Base-by-base conservation (phyloP, 2,329 filamentous ascomycete species). In the Aureobasidium sp. region DNA sequence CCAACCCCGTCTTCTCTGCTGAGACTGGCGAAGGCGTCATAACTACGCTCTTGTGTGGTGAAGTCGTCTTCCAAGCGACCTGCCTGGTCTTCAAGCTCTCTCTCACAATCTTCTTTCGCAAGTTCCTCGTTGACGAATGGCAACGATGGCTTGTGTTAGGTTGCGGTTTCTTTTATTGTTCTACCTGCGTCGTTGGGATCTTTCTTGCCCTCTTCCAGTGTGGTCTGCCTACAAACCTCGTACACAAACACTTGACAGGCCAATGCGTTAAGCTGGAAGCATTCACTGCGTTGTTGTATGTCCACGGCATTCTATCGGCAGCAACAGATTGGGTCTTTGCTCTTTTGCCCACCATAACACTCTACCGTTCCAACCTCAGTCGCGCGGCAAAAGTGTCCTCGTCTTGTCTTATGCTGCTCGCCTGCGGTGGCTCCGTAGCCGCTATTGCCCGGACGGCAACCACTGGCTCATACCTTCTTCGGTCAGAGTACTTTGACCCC, bases 61-160 rank as follows among this genome's bases (percentile, higher is more conserved):
- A 55, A 55, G 32, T 55, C 24, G 24, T 37, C 51, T 55, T 55
- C 51, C 32, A 37, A 37, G 51, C 36, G 15, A 55, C 51, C 24
- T 37, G 32, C n/a, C 32, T 55, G n/a, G 32, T 55, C 36, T 55
- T 55, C 51, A 55, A 55, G 36, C 32, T 55, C 36, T 55, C 51
- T 4, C 51, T 55, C 13, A 55, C 51, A 43, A 43, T 55, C 51
- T 55, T 55, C 51, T 55, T 43, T 13, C 51, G 36, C 0, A 55
- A 43, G 15, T 55, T 55, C 17, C 51, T 55, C 51, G 5, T 55
- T 5, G 12, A 15, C 5, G 36, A 37, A 39, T 55, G 51, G 51
- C 51, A 55, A 26, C 51, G 36, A 55, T 37, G 36, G 36, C 36
- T 55, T 15, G 36, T 41, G 15, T 20, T 55, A 9, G 51, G 10